These are phyloP conservation scores for Geum urbanum DNA, from an alignment of 306 rosid genomes.

Conservation along the genomic window DNA sequence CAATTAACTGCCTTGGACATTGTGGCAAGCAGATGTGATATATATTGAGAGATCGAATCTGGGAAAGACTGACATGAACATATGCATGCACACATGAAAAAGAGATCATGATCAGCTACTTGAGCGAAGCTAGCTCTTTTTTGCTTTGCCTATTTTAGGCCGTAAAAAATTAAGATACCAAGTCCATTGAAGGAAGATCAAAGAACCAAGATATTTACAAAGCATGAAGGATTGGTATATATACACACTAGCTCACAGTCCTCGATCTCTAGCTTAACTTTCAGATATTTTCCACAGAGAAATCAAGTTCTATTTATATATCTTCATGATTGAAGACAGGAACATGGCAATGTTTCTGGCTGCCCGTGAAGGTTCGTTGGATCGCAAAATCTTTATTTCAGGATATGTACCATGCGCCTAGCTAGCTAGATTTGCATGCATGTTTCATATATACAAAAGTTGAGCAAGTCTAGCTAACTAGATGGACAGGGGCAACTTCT, in stretches of 20 bases:
- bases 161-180: not conserved
- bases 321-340: not conserved
- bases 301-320: not conserved
- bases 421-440: not conserved
- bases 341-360: conserved; percentile 17
- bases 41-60: conserved; percentile 4
- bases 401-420: not conserved
- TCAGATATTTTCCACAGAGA: not conserved
- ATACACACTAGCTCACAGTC: not conserved
- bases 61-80: conserved; percentile 4
- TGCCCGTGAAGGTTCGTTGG: not conserved
- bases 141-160: not conserved
- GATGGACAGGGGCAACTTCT: not conserved
- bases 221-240: not conserved
- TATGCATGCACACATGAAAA: not conserved
- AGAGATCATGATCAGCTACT: not conserved
- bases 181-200: conserved; percentile 1
- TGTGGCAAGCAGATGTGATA: not conserved
- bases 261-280: not conserved
- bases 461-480: not conserved
- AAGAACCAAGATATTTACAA: not conserved
- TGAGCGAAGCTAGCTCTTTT: not conserved
- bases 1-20: not conserved
- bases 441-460: not conserved
- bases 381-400: not conserved